phyloP scores from a whole-genome alignment of 1,284 basidiomycete species.

The Ceratobasidium sp. region DNA sequence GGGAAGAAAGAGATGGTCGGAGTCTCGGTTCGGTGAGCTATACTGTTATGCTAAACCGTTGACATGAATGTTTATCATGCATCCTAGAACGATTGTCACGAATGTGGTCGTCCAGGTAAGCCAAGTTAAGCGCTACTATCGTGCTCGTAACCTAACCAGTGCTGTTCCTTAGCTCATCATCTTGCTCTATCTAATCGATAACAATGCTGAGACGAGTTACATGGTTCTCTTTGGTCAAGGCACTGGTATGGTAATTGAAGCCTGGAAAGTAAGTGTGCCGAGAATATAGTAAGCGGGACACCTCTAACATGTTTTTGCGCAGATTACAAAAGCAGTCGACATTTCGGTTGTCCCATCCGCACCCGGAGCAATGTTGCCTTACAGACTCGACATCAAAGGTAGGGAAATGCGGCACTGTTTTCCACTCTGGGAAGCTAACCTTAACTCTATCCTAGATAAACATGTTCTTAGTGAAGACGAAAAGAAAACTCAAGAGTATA shows the following conservation, averaged over 20 bases:
- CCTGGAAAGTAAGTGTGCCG: slow-evolving; percentile 83
- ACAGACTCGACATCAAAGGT: slow-evolving; percentile 85
- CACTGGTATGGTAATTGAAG: slow-evolving; percentile 90
- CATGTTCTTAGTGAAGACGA: slow-evolving; percentile 94
- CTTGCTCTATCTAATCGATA: slow-evolving; percentile 93
- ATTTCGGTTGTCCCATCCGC: slow-evolving; percentile 74
- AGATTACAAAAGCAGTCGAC: slow-evolving; percentile 89
- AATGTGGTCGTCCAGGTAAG: slow-evolving; percentile 87
- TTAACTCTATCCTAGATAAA: slow-evolving; percentile 72
- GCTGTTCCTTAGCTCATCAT: slow-evolving; percentile 70
- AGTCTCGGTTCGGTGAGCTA: slow-evolving; percentile 79
- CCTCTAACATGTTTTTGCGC: slow-evolving; percentile 51
- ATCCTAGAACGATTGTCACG: slow-evolving; percentile 75
- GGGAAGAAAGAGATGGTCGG: slow-evolving; percentile 89
- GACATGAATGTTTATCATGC: background rate
- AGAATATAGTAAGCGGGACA: slow-evolving; percentile 43
- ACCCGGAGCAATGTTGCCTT: slow-evolving; percentile 78
- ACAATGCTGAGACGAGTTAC: slow-evolving; percentile 93
- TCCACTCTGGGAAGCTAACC: slow-evolving; percentile 3
- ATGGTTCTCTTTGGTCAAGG: slow-evolving; percentile 94
- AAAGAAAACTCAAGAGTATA: slow-evolving; percentile 95
- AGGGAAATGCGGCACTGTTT: slow-evolving; percentile 48
- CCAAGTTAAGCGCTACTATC: background rate
- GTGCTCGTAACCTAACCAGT: slow-evolving; percentile 5
- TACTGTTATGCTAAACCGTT: background rate